Evolutionary conservation across 352 stramenopile genomes (phyloP), one percentile per base, ranked within the genome.

Genomic region (Globisporangium okanoganense): DNA sequence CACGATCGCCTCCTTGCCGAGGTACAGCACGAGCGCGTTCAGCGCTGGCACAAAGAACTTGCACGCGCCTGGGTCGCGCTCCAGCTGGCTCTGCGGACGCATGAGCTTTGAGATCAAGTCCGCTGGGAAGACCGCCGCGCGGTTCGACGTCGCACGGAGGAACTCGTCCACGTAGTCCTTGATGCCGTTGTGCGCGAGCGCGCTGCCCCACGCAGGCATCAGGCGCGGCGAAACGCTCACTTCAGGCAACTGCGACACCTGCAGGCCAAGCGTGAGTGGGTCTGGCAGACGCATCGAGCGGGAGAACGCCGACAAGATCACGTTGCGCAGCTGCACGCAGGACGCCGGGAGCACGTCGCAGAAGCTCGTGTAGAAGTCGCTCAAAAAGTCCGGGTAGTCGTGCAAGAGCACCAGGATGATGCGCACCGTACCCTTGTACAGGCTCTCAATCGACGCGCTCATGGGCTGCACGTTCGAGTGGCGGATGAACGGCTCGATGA

Each of bases 311-410:
- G 94, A 99, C 16, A 99, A 75, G 44, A 99, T 92, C 45, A 99
- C 82, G 70, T 99, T 99, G 40, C 98, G 88, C 45, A 99, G 79
- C 71, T 99, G 97, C 41, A 99, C 93, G 72, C 96, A 99, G 50
- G 91, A 93, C 4, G 97, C 78, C 7, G 97, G 98, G 41, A 99
- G 94, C 27, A 99, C 91, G 62, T 99, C 97, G 76, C 96, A 99
- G 58, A 99, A 98, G 51, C 90, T 98, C 49, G 98, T 87, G 78
- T 99, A 98, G 71, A 99, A 99, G 56, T 97, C 97, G 64, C 88
- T 94, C 27, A 99, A 65, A 67, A 99, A 99, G 63, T 98, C 94
- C 12, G 97, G 97, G 71, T 99, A 99, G 72, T 99, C 97, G 72
- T 99, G 97, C 54, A 99, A 75, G 18, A 99, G 74, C 58, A 99